Evolutionary conservation across 2,329 filamentous ascomycete species (phyloP), one percentile per base, ranked within the genome.

Genomic region (Escovopsis sp.): DNA sequence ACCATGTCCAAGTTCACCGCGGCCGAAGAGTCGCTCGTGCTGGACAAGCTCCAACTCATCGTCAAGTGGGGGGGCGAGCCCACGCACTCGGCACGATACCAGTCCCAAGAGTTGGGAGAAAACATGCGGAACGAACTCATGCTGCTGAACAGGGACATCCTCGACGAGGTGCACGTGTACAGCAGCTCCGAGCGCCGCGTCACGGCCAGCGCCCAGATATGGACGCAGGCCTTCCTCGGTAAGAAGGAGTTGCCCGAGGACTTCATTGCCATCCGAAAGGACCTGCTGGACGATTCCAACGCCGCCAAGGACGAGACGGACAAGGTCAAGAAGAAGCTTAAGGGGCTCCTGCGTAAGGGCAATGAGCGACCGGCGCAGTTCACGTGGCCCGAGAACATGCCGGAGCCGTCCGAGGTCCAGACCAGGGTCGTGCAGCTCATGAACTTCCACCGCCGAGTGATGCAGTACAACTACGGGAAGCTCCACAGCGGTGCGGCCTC

Each of bases 11-110:
- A 93, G 47, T 93, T 94, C 47, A 91, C 89, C 6, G 89, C 91
- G 1, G 86, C 80, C 12, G 91, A 96, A 57, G 87, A 96, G 58
- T 87, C 88, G 54, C 72, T 96, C 39, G 82, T 94, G 1, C 72
- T 98, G 2, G 93, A 98, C 59, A 98, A 98, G 61, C 68, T 98
- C 32, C 91, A 98, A 59, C 74, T 98, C 34, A 93, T 98, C 52
- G 91, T 98, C 62, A 98, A 98, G 58, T 98, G 91, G 93, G 91
- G 91, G 51, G 91, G 91, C 35, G 91, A 98, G 59, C 91, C 93
- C 11, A 98, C 91, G 0, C 93, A 98, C 61, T 94, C 91, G 26
- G 93, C 91, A 30, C 77, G 91, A 40, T 96, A 98, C 58, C 91
- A 98, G 61, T 80, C 91, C 1, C 87, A 94, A 53, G 93, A 98